Percentiles rank a stretch among this genome's conserved stretches.
Conservation (phyloP, 306 rosid genomes). For the Quercus gilva region DNA sequence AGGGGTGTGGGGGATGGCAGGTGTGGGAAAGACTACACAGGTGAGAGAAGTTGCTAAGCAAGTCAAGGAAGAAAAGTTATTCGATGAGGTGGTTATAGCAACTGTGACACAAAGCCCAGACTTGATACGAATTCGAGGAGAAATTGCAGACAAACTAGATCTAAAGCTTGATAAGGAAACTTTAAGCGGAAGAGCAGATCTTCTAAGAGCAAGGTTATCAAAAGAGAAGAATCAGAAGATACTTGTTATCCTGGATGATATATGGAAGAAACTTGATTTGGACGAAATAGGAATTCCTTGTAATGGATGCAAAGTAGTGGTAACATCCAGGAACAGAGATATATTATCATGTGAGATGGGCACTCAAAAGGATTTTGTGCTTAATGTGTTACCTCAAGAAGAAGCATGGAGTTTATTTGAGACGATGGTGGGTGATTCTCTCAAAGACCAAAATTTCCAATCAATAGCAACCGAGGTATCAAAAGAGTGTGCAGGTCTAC, state of each 20-base stretch:
- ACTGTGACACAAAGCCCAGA: too few relatives aligned
- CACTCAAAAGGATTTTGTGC: background rate
- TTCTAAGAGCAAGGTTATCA: background rate
- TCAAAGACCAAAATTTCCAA: background rate
- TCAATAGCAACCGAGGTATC: background rate
- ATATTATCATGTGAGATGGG: background rate
- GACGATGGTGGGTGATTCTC: background rate
- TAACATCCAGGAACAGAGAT: background rate
- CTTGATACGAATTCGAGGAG: too few relatives aligned
- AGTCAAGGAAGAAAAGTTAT: too few relatives aligned
- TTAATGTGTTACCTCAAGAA: background rate
- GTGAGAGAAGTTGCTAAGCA: too few relatives aligned
- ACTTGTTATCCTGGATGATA: background rate
- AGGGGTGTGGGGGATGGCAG: too few relatives aligned
- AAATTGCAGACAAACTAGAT: too few relatives aligned
- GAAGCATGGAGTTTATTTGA: constrained; percentile 12
- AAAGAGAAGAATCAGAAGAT: background rate
- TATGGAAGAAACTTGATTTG: background rate
- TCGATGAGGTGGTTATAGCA: too few relatives aligned
- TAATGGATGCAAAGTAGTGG: background rate
- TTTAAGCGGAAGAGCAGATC: too few relatives aligned
- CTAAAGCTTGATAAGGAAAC: too few relatives aligned
- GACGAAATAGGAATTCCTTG: constrained; percentile 14
- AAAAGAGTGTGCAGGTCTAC: background rate
- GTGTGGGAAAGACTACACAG: too few relatives aligned